phyloP scores from a whole-genome alignment of 1,284 basidiomycete species.

The Microbotryomycetes sp. region DNA sequence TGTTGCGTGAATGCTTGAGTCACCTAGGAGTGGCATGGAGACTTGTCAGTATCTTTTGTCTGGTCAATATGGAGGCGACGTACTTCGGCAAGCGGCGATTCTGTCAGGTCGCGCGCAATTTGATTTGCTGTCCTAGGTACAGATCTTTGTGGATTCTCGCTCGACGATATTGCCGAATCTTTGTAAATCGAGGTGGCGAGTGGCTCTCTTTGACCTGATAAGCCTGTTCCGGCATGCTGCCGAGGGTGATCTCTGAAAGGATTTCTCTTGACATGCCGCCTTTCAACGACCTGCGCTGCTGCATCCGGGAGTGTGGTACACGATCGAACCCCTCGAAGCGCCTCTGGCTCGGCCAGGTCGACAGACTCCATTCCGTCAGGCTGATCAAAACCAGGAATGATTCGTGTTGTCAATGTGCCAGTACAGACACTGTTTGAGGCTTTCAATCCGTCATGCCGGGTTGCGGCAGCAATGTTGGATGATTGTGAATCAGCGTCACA shows the following conservation, averaged over 20 bases:
- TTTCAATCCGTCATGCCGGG: background rate
- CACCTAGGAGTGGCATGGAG: background rate
- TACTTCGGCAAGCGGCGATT: constrained; percentile 1
- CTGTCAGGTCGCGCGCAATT: background rate
- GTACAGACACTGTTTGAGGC: background rate
- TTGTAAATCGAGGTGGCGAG: background rate
- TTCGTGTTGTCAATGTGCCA: background rate
- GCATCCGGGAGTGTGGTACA: no score
- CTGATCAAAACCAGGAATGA: background rate
- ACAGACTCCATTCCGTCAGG: no score
- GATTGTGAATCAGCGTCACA: no score
- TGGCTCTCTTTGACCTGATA: no score
- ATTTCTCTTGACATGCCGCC: no score
- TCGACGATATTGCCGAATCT: background rate
- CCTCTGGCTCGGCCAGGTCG: background rate
- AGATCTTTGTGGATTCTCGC: background rate
- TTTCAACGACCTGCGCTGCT: no score
- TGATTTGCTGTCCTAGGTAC: background rate
- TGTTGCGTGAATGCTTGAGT: background rate
- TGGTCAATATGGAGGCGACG: background rate
- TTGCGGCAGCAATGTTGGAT: background rate
- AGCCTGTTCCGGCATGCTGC: background rate
- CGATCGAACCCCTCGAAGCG: no score
- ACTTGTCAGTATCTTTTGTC: background rate
- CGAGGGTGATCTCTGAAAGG: no score